These are phyloP conservation scores for Clohesyomyces aquaticus DNA, from an alignment of 495 filamentous ascomycete species.

Conservation along the genomic window DNA sequence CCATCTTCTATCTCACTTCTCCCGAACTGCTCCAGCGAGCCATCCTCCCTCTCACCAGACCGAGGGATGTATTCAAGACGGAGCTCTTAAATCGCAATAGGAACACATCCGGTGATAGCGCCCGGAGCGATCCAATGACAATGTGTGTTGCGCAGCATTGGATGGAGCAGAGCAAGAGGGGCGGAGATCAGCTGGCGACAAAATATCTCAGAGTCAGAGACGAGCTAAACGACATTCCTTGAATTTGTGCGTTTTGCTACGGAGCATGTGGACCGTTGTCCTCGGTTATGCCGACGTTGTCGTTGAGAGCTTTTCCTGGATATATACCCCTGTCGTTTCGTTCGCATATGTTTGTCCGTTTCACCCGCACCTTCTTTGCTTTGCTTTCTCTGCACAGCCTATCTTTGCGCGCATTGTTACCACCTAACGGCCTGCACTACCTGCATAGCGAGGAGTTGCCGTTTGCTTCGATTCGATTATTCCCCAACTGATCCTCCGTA, in stretches of 20 bases:
- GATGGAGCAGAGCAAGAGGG: conserved; percentile 90
- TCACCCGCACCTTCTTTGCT: not conserved
- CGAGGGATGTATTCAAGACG: conserved; percentile 88
- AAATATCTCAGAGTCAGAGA: conserved; percentile 79
- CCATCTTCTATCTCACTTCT: conserved; percentile 91
- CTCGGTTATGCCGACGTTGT: not conserved
- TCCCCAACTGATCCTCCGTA: not conserved
- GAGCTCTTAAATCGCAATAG: conserved; percentile 77
- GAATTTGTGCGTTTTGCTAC: too few relatives aligned
- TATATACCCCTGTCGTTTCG: not conserved
- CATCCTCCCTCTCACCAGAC: conserved; percentile 80
- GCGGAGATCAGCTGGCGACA: conserved; percentile 84
- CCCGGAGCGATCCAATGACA: conserved; percentile 78
- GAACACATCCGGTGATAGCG: conserved; percentile 51
- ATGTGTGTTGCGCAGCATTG: conserved; percentile 98
- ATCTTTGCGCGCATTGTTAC: not conserved
- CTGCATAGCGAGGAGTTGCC: not conserved
- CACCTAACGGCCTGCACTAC: not conserved
- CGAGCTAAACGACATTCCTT: conserved; percentile 57
- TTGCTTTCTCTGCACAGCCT: not conserved
- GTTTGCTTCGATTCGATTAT: not conserved
- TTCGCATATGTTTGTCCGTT: not conserved
- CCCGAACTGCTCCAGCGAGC: conserved; percentile 84
- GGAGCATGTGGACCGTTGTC: too few relatives aligned
- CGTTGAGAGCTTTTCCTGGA: not conserved